Evolutionary conservation across 75 land plant genomes (phyloP).

Genomic region (Adiantum capillusveneris): DNA sequence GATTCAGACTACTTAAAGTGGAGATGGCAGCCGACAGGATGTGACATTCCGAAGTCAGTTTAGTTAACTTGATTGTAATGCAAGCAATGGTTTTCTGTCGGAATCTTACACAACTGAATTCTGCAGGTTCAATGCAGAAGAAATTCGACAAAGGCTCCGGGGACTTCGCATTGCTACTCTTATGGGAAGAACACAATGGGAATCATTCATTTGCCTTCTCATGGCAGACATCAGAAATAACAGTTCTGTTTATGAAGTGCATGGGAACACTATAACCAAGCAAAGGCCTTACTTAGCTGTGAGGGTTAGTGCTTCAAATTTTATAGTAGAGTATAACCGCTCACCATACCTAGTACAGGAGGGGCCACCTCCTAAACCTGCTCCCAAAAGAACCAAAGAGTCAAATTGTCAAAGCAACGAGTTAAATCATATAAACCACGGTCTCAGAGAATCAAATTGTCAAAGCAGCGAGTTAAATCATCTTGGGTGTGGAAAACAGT

Average conservation of each 20-base stretch:
- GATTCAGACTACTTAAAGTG: slow-evolving; percentile 62
- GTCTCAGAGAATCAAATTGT: no score
- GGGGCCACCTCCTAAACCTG: slow-evolving; percentile 47
- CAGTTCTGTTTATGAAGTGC: slow-evolving; percentile 56
- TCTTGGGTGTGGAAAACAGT: no score
- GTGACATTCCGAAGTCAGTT: slow-evolving; percentile 56
- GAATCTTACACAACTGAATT: no score
- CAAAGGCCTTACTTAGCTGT: slow-evolving; percentile 47
- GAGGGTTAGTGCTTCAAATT: slow-evolving; percentile 42
- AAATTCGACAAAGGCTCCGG: slow-evolving; percentile 21
- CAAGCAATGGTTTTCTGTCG: no score
- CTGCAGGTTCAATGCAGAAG: no score
- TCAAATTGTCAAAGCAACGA: no score
- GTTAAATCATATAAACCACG: no score
- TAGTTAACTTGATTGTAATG: no score
- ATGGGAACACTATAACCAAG: slow-evolving; percentile 67
- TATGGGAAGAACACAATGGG: slow-evolving; percentile 95
- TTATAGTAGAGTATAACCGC: slow-evolving; percentile 66
- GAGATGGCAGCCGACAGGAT: slow-evolving; percentile 79
- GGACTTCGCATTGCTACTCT: slow-evolving; percentile 66
- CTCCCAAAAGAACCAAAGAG: slow-evolving; percentile 66
- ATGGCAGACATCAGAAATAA: slow-evolving; percentile 65
- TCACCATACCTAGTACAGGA: slow-evolving; percentile 73
- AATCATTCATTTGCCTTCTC: slow-evolving; percentile 76
- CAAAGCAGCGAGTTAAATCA: no score